Conservation (phyloP, 148 eudicot species). For the Camellia japonica region DNA sequence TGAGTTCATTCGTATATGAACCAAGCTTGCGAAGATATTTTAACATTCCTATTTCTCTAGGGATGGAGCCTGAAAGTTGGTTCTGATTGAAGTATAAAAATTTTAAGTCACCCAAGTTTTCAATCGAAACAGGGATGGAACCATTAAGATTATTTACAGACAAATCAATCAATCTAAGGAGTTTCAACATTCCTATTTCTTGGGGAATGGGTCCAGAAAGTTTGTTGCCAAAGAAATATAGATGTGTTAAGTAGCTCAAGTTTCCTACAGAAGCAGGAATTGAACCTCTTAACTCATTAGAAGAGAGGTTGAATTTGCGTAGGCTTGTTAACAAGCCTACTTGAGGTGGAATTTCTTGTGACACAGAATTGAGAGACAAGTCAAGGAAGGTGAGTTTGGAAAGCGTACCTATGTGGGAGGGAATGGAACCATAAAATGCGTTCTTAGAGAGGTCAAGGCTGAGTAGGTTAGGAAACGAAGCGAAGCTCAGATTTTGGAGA, state of each 20-base stretch:
- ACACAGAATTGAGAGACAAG: not conserved
- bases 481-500: conserved; percentile 2
- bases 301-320: not conserved
- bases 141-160: not conserved
- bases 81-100: not conserved
- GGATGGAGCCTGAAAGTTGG: not conserved
- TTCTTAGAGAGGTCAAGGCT: not conserved
- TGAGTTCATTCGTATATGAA: too few species aligned
- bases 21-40: too few species aligned
- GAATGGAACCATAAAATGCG: not conserved
- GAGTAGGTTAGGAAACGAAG: not conserved
- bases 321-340: not conserved
- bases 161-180: not conserved
- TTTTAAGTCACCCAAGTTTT: not conserved
- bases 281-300: not conserved
- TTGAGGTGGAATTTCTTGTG: not conserved
- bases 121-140: conserved; percentile 9
- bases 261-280: not conserved
- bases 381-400: not conserved
- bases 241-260: not conserved
- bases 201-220: not conserved
- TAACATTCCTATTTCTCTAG: too few species aligned
- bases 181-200: not conserved
- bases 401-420: not conserved
- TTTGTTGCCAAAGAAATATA: not conserved